Conservation (phyloP, 1,284 basidiomycete genomes). For the Cystobasidiaceae sp. region DNA sequence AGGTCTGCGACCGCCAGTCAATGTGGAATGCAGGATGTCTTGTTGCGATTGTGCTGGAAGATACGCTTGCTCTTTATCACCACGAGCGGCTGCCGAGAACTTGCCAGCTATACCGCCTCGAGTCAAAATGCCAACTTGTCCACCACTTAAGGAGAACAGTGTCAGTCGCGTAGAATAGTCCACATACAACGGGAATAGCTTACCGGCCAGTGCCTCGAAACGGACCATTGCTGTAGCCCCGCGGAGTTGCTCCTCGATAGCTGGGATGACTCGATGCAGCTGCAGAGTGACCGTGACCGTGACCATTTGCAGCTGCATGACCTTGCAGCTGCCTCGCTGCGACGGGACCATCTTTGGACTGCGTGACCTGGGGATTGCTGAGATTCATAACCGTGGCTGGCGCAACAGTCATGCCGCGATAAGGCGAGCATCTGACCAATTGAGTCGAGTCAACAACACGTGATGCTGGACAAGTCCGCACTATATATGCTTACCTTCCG, state of each 20-base stretch:
- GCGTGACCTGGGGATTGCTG: constrained; percentile 46
- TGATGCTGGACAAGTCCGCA: constrained; percentile 14
- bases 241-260: constrained; percentile 16
- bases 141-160: no score
- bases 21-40: not conserved
- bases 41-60: not conserved
- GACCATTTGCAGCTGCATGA: not conserved
- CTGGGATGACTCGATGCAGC: constrained; percentile 8
- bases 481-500: constrained; percentile 59
- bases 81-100: constrained; percentile 15
- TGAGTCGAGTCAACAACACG: constrained; percentile 5
- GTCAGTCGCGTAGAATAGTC: no score
- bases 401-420: constrained; percentile 77
- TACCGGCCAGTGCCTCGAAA: constrained; percentile 7
- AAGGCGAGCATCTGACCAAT: constrained; percentile 68
- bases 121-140: not conserved
- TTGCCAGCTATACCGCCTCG: constrained; percentile 2
- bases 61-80: not conserved
- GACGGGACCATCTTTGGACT: not conserved
- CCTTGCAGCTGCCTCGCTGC: not conserved
- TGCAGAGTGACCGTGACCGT: not conserved
- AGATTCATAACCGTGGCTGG: constrained; percentile 82
- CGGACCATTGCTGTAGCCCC: not conserved
- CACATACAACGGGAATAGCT: not conserved
- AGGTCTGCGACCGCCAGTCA: not conserved